Evolutionary conservation across 2,329 filamentous ascomycete genomes (phyloP).

Genomic region (Monosporascus sp.): DNA sequence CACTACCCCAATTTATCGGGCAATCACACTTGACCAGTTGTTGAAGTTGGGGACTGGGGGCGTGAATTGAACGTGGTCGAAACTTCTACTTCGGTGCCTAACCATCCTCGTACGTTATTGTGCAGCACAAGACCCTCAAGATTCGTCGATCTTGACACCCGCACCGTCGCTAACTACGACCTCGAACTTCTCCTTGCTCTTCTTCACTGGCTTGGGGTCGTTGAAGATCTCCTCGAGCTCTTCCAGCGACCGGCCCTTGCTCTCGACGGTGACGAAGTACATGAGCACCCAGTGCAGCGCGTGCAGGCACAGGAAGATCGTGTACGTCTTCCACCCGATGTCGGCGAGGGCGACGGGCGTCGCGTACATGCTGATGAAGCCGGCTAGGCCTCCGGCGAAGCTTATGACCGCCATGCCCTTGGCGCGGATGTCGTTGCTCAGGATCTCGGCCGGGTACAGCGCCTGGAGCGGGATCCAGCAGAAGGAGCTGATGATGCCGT

Average conservation of each 20-base stretch:
- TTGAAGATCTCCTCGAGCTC: conserved; percentile 45
- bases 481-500: conserved; percentile 38
- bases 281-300: not conserved
- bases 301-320: not conserved
- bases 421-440: conserved; percentile 42
- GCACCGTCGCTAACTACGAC: too few relatives aligned
- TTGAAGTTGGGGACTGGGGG: too few relatives aligned
- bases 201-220: conserved; percentile 42
- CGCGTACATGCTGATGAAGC: conserved; percentile 44
- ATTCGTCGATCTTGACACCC: too few relatives aligned
- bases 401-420: conserved; percentile 40
- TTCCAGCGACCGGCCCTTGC: conserved; percentile 44
- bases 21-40: too few relatives aligned
- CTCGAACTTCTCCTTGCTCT: too few relatives aligned
- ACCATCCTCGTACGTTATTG: too few relatives aligned
- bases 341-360: conserved; percentile 39
- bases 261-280: conserved; percentile 35
- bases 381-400: conserved; percentile 39
- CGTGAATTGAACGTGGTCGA: too few relatives aligned
- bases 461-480: conserved; percentile 45
- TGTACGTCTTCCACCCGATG: conserved; percentile 30
- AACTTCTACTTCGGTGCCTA: too few relatives aligned
- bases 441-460: conserved; percentile 40
- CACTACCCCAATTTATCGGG: too few relatives aligned
- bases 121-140: too few relatives aligned